Conservation (phyloP, 2,329 filamentous ascomycete species). For the Lanzia echinophila region DNA sequence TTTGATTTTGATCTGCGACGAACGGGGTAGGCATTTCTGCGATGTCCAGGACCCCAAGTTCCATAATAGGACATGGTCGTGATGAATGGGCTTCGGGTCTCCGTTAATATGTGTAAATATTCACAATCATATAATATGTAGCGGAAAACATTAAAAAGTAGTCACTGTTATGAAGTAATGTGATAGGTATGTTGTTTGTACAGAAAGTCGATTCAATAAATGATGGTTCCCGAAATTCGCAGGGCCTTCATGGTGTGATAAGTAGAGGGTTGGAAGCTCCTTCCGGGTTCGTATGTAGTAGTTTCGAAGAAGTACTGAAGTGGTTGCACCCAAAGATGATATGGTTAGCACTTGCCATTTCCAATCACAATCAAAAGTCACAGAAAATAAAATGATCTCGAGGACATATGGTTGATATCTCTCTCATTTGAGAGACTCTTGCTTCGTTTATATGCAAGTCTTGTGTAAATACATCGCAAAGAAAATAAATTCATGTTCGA, state of each 20-base stretch:
- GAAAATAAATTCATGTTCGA: not conserved
- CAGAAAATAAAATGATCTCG: not conserved
- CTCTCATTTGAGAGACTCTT: too few relatives aligned
- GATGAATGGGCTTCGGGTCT: not conserved
- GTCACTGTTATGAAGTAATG: not conserved
- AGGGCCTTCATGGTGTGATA: too few relatives aligned
- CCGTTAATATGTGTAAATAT: not conserved
- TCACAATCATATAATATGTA: not conserved
- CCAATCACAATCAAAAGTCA: not conserved
- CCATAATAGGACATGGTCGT: constrained; percentile 5
- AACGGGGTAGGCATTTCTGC: not conserved
- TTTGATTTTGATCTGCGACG: not conserved
- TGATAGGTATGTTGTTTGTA: constrained; percentile 2
- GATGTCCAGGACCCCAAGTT: not conserved
- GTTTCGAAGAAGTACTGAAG: not conserved
- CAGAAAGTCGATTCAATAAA: not conserved
- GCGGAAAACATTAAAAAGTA: not conserved
- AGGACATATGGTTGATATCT: not conserved
- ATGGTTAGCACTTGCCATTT: constrained; percentile 2
- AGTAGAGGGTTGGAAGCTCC: not conserved
- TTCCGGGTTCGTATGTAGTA: not conserved
- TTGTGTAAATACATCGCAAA: not conserved
- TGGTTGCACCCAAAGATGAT: too few relatives aligned
- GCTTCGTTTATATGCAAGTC: too few relatives aligned
- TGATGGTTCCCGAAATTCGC: not conserved